Percentiles rank a stretch among this genome's conserved stretches.
phyloP scores from a whole-genome alignment of 2,329 filamentous ascomycete genomes.

The Aspergillus glaucus region DNA sequence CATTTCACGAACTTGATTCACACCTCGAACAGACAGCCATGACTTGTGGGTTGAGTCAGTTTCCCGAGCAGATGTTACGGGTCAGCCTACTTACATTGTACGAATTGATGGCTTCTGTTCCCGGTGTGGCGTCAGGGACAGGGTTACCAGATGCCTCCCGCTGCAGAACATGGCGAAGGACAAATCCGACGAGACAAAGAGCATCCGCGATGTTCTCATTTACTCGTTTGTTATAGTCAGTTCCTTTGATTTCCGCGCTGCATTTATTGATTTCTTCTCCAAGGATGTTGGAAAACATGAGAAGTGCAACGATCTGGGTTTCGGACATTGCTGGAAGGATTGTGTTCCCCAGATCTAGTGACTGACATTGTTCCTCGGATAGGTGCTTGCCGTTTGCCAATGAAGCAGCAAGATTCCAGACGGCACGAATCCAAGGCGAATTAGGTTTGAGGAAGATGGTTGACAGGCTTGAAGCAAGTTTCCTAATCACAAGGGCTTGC shows the following conservation, averaged over 20 bases:
- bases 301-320: slow-evolving; percentile 27
- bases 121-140: slow-evolving; percentile 16
- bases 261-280: slow-evolving; percentile 33
- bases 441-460: slow-evolving; percentile 38
- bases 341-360: slow-evolving; percentile 22
- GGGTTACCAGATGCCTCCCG: slow-evolving; percentile 15
- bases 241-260: slow-evolving; percentile 15
- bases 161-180: slow-evolving; percentile 26
- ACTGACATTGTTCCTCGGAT: slow-evolving; percentile 25
- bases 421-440: slow-evolving; percentile 32
- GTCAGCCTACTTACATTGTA: slow-evolving; percentile 26
- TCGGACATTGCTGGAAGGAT: slow-evolving; percentile 34
- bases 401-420: slow-evolving; percentile 33
- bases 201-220: slow-evolving; percentile 31
- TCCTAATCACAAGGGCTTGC: slow-evolving; percentile 35
- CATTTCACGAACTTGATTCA: slow-evolving; percentile 16
- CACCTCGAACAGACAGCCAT: slow-evolving; percentile 29
- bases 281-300: slow-evolving; percentile 35
- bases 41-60: slow-evolving; percentile 16
- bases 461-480: slow-evolving; percentile 42
- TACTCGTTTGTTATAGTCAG: slow-evolving; percentile 9
- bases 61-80: background rate
- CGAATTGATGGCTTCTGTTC: slow-evolving; percentile 29
- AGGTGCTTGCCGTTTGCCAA: slow-evolving; percentile 33
- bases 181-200: slow-evolving; percentile 30